Evolutionary conservation across 176 grass and related monocot species (phyloP).

Genomic region (Thinopyrum elongatum): DNA sequence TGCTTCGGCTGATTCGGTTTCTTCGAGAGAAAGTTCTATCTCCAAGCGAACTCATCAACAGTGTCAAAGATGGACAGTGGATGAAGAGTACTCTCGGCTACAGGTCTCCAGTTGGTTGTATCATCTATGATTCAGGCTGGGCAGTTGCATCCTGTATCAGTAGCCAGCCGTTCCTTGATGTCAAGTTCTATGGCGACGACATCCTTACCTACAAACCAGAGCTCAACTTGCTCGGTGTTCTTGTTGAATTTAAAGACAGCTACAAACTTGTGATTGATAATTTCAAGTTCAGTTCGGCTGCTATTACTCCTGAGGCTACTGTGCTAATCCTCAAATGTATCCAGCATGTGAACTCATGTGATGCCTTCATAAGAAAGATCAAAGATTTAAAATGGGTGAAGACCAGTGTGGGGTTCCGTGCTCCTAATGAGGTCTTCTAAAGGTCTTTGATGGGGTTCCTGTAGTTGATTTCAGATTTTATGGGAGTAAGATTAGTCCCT

Average conservation of each 20-base stretch:
- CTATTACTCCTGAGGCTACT: conserved; percentile 43
- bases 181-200: conserved; percentile 38
- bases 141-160: conserved; percentile 33
- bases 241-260: conserved; percentile 37
- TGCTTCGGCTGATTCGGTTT: conserved; percentile 68
- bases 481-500: conserved; percentile 36
- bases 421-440: conserved; percentile 43
- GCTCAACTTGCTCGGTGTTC: conserved; percentile 65
- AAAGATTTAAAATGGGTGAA: conserved; percentile 49
- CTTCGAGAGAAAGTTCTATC: conserved; percentile 39
- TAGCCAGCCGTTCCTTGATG: conserved; percentile 58
- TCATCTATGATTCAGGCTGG: conserved; percentile 52
- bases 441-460: conserved; percentile 30
- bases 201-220: conserved; percentile 46
- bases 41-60: conserved; percentile 38
- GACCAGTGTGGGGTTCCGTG: conserved; percentile 57
- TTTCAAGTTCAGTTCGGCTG: conserved; percentile 45
- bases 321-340: conserved; percentile 60
- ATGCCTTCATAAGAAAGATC: conserved; percentile 35
- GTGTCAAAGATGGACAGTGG: conserved; percentile 44
- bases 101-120: conserved; percentile 33
- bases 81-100: conserved; percentile 53
- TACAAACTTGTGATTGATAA: conserved; percentile 52
- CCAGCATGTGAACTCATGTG: not conserved
- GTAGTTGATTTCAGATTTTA: conserved; percentile 63